Evolutionary conservation across 257 asterid species (phyloP), one percentile per base, ranked within the genome.

Genomic region (Nicotiana noctiflora): DNA sequence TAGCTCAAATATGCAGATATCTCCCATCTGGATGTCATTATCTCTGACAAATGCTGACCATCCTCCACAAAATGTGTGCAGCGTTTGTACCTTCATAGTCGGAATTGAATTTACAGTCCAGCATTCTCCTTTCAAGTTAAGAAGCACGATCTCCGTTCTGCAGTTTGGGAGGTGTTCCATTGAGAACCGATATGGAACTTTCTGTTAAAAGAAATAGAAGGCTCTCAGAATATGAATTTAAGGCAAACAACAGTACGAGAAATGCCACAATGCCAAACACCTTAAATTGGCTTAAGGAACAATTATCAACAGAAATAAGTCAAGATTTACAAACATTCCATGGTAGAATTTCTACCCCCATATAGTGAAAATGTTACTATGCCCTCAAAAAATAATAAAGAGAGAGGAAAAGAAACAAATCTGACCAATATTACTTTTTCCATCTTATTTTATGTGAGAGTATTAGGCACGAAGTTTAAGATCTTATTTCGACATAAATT

Each of bases 31-130:
- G 84, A 94, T 84, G 82, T 88, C 87, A 81, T 94, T 94, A 40
- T 91, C 96, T 70, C 97, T 96, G 80, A 93, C 97, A 90, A 94
- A 94, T 72, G 97, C 95, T 91, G 93, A 91, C 98, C 98, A 94
- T 64, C 98, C 98, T 81, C 98, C 98, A 85, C 98, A 94, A 82
- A 94, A 90, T 27, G 98, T 94, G 81, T 93, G 98, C 89, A 94
- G 75, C 1, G 94, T 86, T 84, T 90, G 97, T 81, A 94, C 98
- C 91, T 90, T 94, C 18, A 82, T 29, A 9, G 96, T 89, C 40
- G 98, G 97, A 88, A 94, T 86, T 34, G 98, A 93, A 86, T 94
- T 94, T 60, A 94, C 97, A 14, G 88, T 93, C 98, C 98, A 94
- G 83, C 93, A 59, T 81, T 91, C 84, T 82, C 97, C 98, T 53